These are phyloP conservation scores for Trichoderma harzianum DNA, from an alignment of 2,329 filamentous ascomycete genomes.

Conservation along the genomic window DNA sequence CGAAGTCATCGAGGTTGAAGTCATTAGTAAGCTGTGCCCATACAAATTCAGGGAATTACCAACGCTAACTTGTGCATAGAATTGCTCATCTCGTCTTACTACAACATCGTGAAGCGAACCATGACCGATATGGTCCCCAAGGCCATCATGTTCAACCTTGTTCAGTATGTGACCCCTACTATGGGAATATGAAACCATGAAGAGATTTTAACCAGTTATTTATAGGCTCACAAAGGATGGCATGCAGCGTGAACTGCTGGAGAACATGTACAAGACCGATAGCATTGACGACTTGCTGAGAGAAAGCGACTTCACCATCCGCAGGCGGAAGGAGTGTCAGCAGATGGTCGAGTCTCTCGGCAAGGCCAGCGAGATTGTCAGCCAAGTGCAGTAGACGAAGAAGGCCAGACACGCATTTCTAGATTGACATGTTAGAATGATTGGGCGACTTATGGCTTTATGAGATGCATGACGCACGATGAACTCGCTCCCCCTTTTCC, in stretches of 20 bases:
- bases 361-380: conserved; percentile 94
- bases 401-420: not conserved
- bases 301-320: conserved; percentile 95
- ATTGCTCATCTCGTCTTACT: conserved; percentile 93
- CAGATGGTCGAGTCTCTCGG: conserved; percentile 96
- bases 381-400: conserved; percentile 59
- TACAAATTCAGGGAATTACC: not conserved
- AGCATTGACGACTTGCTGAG: conserved; percentile 92
- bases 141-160: conserved; percentile 95
- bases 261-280: conserved; percentile 93
- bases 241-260: conserved; percentile 95
- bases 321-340: conserved; percentile 94
- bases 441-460: conserved; percentile 13
- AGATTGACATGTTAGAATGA: conserved; percentile 17
- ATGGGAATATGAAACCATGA: not conserved
- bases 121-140: conserved; percentile 99
- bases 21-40: conserved; percentile 72
- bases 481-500: not conserved
- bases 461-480: conserved; percentile 18
- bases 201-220: not conserved
- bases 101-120: conserved; percentile 94
- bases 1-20: conserved; percentile 93
- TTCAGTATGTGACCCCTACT: conserved; percentile 64
- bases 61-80: conserved; percentile 50
- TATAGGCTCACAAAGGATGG: conserved; percentile 88